These are phyloP conservation scores for Talaromyces sp. DNA, from an alignment of 2,329 filamentous ascomycete genomes.

Conservation along the genomic window DNA sequence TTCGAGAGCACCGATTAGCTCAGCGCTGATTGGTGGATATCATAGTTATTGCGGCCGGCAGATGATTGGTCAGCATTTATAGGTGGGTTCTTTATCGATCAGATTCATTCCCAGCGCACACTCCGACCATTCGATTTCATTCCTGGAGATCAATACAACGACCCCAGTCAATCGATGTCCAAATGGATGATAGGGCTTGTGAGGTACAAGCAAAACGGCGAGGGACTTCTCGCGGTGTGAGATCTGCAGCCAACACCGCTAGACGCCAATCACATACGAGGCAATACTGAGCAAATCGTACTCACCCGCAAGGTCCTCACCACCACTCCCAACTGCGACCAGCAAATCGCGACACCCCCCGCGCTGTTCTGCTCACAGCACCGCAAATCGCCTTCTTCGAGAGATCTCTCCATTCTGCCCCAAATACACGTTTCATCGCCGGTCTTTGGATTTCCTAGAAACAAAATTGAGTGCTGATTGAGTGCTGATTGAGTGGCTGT, in stretches of 20 bases:
- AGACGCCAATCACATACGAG: neutral
- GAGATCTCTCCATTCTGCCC: neutral
- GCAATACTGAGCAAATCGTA: neutral
- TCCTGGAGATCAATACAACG: neutral
- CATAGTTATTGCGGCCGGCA: neutral
- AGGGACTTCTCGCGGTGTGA: neutral
- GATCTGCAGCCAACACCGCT: neutral
- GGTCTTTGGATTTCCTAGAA: neutral
- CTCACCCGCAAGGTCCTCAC: conserved; percentile 32
- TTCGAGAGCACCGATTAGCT: neutral
- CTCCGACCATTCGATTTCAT: neutral
- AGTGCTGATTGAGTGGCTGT: neutral
- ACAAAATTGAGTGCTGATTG: neutral
- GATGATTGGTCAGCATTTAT: neutral
- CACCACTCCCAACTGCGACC: neutral
- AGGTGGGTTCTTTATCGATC: neutral
- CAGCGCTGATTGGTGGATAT: conserved; percentile 6
- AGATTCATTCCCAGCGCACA: neutral
- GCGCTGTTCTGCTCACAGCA: neutral
- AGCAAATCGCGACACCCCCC: conserved; percentile 14
- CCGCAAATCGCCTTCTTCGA: neutral
- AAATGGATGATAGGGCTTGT: neutral
- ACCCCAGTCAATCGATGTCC: neutral
- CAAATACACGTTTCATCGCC: neutral
- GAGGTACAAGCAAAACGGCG: neutral